Conservation (phyloP, 768 basidiomycete species). For the Tulasnella sp. region DNA sequence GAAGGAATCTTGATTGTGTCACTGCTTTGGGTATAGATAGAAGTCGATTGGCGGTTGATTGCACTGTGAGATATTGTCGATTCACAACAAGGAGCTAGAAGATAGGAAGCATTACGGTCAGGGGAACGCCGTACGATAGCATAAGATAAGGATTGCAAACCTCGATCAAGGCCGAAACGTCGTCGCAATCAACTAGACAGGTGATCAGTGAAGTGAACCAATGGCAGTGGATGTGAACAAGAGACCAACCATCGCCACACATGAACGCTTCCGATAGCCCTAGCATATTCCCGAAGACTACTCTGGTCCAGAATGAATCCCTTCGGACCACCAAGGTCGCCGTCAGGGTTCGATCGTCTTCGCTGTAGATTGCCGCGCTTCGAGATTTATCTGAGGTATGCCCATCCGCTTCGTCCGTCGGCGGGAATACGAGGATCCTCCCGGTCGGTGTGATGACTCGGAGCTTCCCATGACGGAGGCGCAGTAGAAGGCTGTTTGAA, state of each 20-base stretch:
- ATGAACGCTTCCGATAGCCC: conserved; percentile 17
- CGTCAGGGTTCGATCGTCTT: background rate
- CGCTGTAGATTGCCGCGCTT: background rate
- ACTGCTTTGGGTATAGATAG: background rate
- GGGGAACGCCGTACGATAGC: background rate
- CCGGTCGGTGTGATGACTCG: too few species aligned
- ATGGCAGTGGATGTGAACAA: too few species aligned
- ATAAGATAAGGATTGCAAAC: background rate
- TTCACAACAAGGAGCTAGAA: conserved; percentile 8
- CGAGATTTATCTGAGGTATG: too few species aligned
- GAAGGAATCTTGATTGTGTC: background rate
- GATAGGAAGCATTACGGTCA: background rate
- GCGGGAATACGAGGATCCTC: too few species aligned
- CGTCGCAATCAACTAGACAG: background rate
- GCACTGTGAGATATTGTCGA: background rate
- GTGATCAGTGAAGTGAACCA: too few species aligned
- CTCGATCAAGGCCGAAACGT: background rate
- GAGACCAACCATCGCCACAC: conserved; percentile 1
- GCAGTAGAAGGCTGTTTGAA: too few species aligned
- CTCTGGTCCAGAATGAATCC: background rate
- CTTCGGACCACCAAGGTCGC: background rate
- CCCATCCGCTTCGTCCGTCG: too few species aligned
- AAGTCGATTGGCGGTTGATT: conserved; percentile 2
- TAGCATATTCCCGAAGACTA: background rate
- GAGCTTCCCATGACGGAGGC: too few species aligned